Percentiles rank a stretch among this genome's conserved stretches.
These are phyloP conservation scores for Sophora flavescens DNA, from an alignment of 306 rosid genomes.

Conservation along the genomic window DNA sequence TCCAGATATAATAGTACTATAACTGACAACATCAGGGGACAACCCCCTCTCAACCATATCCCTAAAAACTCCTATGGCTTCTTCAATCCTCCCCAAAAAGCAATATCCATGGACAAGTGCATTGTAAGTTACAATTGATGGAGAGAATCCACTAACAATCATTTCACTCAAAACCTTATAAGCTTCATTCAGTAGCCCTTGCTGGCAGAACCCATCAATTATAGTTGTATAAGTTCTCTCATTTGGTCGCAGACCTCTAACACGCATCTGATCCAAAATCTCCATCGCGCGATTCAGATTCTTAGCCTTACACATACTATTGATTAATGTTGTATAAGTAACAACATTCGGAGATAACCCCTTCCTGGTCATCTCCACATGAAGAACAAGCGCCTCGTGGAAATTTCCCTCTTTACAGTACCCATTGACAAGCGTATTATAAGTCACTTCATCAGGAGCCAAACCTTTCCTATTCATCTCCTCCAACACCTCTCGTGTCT, in stretches of 20 bases:
- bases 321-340: constrained; percentile 83
- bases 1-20: constrained; percentile 84
- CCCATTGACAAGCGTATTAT: constrained; percentile 82
- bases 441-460: constrained; percentile 75
- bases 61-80: constrained; percentile 62
- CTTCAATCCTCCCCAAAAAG: constrained; percentile 74
- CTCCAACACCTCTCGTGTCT: constrained; percentile 59
- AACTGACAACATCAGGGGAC: constrained; percentile 78
- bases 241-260: constrained; percentile 74
- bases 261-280: constrained; percentile 73
- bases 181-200: constrained; percentile 75
- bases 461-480: constrained; percentile 71
- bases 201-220: constrained; percentile 83
- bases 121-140: constrained; percentile 80
- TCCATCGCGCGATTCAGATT: constrained; percentile 77
- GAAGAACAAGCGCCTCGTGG: constrained; percentile 78
- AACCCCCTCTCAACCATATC: constrained; percentile 71
- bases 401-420: constrained; percentile 83
- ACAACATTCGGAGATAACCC: constrained; percentile 84
- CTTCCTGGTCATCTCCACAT: constrained; percentile 73
- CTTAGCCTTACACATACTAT: constrained; percentile 80
- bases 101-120: constrained; percentile 82
- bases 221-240: constrained; percentile 83
- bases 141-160: constrained; percentile 70
- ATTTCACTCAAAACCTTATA: constrained; percentile 72